Evolutionary conservation across 2,329 filamentous ascomycete genomes (phyloP).

Genomic region (Ambrosiella beaveri): DNA sequence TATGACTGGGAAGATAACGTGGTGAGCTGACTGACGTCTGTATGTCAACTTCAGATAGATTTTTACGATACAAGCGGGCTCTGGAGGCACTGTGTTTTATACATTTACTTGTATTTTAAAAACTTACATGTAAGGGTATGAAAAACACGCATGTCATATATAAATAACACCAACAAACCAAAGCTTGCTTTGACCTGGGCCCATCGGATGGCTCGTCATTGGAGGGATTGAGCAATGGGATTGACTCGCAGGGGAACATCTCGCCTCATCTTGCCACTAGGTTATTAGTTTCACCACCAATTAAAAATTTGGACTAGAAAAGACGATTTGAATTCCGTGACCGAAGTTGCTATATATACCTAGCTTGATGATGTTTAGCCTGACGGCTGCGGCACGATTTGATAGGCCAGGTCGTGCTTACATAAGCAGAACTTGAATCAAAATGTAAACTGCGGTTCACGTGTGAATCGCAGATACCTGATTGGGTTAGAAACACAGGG

Average conservation of each 20-base stretch:
- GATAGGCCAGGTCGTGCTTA: neutral
- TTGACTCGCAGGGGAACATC: neutral
- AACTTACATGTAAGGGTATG: neutral
- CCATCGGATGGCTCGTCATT: neutral
- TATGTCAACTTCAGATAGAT: no score
- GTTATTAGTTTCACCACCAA: neutral
- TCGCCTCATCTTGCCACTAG: neutral
- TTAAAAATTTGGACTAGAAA: neutral
- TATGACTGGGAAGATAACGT: no score
- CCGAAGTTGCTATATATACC: neutral
- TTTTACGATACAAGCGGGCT: no score
- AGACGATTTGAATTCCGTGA: neutral
- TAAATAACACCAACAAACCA: no score
- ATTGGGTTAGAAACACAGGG: no score
- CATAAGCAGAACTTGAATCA: neutral
- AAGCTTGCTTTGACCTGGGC: neutral
- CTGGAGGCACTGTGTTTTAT: no score
- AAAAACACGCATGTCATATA: neutral
- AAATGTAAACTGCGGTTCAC: no score
- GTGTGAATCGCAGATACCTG: no score
- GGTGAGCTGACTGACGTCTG: no score
- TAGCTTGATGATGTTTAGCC: neutral
- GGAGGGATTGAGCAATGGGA: neutral
- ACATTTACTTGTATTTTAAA: no score
- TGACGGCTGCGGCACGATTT: neutral